These are phyloP conservation scores for Phlegmacium glaucopus DNA, from an alignment of 768 basidiomycete genomes.

Conservation along the genomic window DNA sequence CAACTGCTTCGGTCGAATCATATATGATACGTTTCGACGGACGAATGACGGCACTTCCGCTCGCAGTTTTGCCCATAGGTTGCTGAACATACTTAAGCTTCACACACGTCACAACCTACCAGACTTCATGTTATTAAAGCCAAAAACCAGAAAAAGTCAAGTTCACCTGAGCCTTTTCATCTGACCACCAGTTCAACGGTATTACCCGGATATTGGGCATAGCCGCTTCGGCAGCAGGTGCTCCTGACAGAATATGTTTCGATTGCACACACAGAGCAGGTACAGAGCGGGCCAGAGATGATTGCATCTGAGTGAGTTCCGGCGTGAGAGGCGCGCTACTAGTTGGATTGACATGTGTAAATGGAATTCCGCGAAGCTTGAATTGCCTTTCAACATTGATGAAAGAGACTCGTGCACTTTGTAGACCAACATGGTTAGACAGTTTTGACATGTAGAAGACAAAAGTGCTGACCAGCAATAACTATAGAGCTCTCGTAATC, in stretches of 20 bases:
- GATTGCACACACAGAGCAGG: constrained; percentile 85
- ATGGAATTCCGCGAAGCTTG: constrained; percentile 77
- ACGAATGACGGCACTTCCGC: constrained; percentile 62
- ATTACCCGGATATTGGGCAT: constrained; percentile 91
- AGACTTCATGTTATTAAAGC: constrained; percentile 1
- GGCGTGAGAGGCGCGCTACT: constrained; percentile 35
- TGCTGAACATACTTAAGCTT: constrained; percentile 90
- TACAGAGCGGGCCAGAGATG: constrained; percentile 71
- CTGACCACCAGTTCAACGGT: constrained; percentile 90
- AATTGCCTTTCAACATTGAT: constrained; percentile 86
- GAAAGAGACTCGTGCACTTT: constrained; percentile 86
- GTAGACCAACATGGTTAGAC: background rate
- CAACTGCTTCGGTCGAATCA: constrained; percentile 83
- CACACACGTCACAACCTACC: constrained; percentile 85
- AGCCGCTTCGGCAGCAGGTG: constrained; percentile 85
- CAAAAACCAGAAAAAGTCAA: constrained; percentile 5
- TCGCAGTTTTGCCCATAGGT: constrained; percentile 70
- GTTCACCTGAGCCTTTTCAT: constrained; percentile 59
- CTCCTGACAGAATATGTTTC: constrained; percentile 74
- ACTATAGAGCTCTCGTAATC: constrained; percentile 74
- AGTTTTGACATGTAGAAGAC: background rate
- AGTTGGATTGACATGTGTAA: constrained; percentile 66
- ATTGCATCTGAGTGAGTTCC: constrained; percentile 58
- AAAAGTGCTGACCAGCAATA: constrained; percentile 70
- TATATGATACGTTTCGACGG: constrained; percentile 88